Percentiles rank a stretch among this genome's conserved stretches.
Evolutionary conservation across 1,284 basidiomycete genomes (phyloP).

Genomic region (Apiotrichum mycotoxinovorans): DNA sequence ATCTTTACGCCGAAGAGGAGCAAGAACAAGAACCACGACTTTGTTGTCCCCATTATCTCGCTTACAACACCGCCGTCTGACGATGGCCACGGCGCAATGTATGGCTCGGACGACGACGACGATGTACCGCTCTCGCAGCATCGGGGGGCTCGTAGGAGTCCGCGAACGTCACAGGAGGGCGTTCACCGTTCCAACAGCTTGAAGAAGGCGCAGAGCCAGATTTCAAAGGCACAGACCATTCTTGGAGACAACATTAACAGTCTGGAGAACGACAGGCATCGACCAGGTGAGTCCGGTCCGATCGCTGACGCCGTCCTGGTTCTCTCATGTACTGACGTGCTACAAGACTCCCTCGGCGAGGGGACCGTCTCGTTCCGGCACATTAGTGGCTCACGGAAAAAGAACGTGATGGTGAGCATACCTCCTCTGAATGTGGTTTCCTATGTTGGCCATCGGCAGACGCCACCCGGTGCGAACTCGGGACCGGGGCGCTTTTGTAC

Average conservation of each 20-base stretch:
- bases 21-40: constrained; percentile 1
- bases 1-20: not conserved
- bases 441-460: too few relatives aligned
- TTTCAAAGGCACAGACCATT: not conserved
- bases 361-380: not conserved
- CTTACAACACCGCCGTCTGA: not conserved
- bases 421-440: not conserved
- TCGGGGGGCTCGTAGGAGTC: too few relatives aligned
- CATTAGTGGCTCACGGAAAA: not conserved
- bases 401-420: not conserved
- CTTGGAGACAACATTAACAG: not conserved
- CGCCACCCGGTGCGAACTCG: too few relatives aligned
- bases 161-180: not conserved
- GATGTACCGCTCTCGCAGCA: not conserved
- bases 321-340: not conserved
- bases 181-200: not conserved
- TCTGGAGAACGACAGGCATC: not conserved
- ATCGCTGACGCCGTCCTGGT: too few relatives aligned
- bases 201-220: constrained; percentile 1
- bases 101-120: not conserved
- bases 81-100: not conserved
- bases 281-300: not conserved
- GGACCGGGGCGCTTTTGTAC: too few relatives aligned
- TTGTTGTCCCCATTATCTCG: constrained; percentile 1
- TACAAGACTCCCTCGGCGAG: not conserved